Conservation (phyloP, 176 grass and related monocot genomes). For the Oryza rufipogon region DNA sequence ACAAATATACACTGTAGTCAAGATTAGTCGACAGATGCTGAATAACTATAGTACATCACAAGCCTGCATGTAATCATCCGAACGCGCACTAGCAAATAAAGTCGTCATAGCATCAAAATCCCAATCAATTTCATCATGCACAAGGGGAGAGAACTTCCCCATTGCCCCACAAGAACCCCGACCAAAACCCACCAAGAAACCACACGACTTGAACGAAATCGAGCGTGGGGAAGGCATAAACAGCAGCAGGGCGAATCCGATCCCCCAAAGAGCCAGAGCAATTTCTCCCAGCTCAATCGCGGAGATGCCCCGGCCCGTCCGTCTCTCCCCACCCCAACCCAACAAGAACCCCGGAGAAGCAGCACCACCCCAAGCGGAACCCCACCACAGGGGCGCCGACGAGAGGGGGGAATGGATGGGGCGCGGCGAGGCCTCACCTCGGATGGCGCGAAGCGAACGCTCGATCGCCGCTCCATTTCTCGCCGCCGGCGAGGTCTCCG, state of each 20-base stretch:
- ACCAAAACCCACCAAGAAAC: slow-evolving; percentile 14
- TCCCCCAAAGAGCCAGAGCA: background rate
- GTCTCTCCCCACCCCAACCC: background rate
- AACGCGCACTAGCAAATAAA: slow-evolving; percentile 1
- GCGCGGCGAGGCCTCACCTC: slow-evolving; percentile 32
- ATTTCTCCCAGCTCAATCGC: background rate
- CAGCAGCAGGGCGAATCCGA: background rate
- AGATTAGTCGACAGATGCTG: background rate
- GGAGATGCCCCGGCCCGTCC: background rate
- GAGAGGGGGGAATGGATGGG: slow-evolving; percentile 1
- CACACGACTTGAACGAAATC: slow-evolving; percentile 18
- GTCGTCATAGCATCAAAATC: background rate
- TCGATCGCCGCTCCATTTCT: slow-evolving; percentile 51
- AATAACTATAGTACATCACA: background rate
- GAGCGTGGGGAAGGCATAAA: background rate
- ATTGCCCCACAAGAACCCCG: background rate
- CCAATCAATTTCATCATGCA: background rate
- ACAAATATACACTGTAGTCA: background rate
- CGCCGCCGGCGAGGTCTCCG: slow-evolving; percentile 26
- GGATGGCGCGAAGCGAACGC: slow-evolving; percentile 42
- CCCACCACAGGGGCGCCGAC: background rate
- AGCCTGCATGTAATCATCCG: background rate
- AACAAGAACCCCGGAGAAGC: background rate
- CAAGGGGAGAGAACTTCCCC: background rate
- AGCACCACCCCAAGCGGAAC: background rate